phyloP scores from a whole-genome alignment of 176 grass and related monocot genomes.

The Dendrocalamus sinicus region DNA sequence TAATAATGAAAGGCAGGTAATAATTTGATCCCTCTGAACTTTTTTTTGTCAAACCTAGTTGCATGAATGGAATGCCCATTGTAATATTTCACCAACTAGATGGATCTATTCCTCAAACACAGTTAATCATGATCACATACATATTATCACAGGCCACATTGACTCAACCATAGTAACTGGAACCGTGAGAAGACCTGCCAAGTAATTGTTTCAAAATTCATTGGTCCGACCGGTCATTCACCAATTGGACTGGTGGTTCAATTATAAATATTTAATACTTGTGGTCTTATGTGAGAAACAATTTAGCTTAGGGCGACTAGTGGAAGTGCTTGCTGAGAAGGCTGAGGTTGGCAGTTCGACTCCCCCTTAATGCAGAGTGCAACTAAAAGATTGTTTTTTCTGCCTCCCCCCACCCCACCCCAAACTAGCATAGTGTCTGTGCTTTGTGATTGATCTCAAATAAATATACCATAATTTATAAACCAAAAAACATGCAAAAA shows the following conservation, averaged over 20 bases:
- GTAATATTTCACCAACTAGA: not conserved
- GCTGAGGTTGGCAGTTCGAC: not conserved
- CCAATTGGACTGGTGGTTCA: not conserved
- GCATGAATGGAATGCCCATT: not conserved
- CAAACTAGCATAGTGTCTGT: not conserved
- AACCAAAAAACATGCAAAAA: no score
- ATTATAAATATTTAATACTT: not conserved
- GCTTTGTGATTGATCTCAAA: no score
- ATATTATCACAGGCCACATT: not conserved
- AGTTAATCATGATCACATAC: conserved; percentile 1
- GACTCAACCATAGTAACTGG: not conserved
- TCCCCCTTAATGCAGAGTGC: not conserved
- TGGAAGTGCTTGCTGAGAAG: not conserved
- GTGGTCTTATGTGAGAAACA: not conserved
- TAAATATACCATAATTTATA: no score
- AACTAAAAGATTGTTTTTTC: not conserved
- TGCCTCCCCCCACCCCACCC: not conserved
- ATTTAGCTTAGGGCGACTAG: not conserved
- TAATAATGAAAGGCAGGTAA: not conserved
- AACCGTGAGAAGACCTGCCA: not conserved
- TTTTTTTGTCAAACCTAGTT: not conserved
- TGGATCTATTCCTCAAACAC: conserved; percentile 4
- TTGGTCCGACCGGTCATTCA: not conserved
- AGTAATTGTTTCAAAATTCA: not conserved
- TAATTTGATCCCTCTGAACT: conserved; percentile 1